Conservation (phyloP, 2,329 filamentous ascomycete genomes). For the Dactylellina sp. region DNA sequence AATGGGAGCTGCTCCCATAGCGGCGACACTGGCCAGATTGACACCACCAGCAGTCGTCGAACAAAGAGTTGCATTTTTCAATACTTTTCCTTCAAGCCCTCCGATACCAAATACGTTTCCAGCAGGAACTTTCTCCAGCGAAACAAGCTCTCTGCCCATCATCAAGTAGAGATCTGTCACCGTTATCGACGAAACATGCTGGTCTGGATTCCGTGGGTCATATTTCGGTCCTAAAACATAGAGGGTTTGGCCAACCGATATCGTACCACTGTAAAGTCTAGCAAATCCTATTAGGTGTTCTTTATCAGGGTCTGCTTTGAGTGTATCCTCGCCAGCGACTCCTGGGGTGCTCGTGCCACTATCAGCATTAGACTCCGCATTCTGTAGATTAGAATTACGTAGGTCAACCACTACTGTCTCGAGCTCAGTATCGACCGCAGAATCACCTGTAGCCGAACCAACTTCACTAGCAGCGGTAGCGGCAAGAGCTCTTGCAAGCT, state of each 20-base stretch:
- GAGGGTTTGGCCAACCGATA: conserved; percentile 88
- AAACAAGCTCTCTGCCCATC: conserved; percentile 91
- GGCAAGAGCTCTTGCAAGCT: conserved; percentile 83
- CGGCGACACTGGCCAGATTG: conserved; percentile 86
- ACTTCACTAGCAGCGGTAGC: conserved; percentile 62
- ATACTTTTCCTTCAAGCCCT: conserved; percentile 89
- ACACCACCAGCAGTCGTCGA: conserved; percentile 86
- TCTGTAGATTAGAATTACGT: conserved; percentile 19
- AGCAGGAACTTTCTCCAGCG: conserved; percentile 84
- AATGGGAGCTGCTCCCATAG: conserved; percentile 84
- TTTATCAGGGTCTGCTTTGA: conserved; percentile 71
- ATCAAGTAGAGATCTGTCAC: conserved; percentile 92
- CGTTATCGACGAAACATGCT: conserved; percentile 74
- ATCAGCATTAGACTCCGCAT: conserved; percentile 11
- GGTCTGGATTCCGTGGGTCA: conserved; percentile 77
- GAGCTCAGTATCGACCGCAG: conserved; percentile 32
- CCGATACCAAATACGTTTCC: conserved; percentile 96
- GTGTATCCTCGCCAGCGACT: conserved; percentile 64
- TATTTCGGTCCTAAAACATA: conserved; percentile 96
- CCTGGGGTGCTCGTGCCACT: conserved; percentile 62
- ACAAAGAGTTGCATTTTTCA: conserved; percentile 94
- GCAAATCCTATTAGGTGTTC: conserved; percentile 96
- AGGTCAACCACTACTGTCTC: conserved; percentile 39
- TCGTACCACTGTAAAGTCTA: conserved; percentile 87
- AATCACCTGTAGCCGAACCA: conserved; percentile 26